Conservation (phyloP, 257 asterid species). For the Linaria vulgaris region DNA sequence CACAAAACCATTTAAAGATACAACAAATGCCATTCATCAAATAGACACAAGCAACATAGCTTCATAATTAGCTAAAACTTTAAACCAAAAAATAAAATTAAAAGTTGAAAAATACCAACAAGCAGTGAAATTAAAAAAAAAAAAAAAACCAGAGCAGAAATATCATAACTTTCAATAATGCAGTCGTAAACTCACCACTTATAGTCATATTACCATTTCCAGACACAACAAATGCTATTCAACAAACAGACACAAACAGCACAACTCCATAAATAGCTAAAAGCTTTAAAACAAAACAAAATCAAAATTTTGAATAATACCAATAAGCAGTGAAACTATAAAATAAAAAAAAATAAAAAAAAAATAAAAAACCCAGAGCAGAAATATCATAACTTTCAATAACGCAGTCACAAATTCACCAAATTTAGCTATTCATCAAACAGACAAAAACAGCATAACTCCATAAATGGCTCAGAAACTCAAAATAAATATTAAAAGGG, state of each 20-base stretch:
- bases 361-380: no score
- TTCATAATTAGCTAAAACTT: no score
- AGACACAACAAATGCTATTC: constrained; percentile 1
- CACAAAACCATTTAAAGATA: constrained; percentile 4
- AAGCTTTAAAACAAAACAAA: no score
- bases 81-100: no score
- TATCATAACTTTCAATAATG: constrained; percentile 11
- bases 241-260: constrained; percentile 28
- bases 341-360: no score
- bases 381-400: constrained; percentile 5
- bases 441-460: no score
- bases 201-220: not conserved
- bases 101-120: no score
- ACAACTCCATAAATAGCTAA: not conserved
- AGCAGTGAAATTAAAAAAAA: no score
- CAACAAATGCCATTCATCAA: constrained; percentile 19
- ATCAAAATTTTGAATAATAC: no score
- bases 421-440: constrained; percentile 22
- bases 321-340: no score
- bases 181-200: constrained; percentile 27
- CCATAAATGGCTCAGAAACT: constrained; percentile 17
- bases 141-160: no score
- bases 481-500: constrained; percentile 10
- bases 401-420: constrained; percentile 29
- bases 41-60: constrained; percentile 18